Evolutionary conservation across 768 basidiomycete genomes (phyloP), one percentile per base, ranked within the genome.

Genomic region (Kwoniella mangroviensis): DNA sequence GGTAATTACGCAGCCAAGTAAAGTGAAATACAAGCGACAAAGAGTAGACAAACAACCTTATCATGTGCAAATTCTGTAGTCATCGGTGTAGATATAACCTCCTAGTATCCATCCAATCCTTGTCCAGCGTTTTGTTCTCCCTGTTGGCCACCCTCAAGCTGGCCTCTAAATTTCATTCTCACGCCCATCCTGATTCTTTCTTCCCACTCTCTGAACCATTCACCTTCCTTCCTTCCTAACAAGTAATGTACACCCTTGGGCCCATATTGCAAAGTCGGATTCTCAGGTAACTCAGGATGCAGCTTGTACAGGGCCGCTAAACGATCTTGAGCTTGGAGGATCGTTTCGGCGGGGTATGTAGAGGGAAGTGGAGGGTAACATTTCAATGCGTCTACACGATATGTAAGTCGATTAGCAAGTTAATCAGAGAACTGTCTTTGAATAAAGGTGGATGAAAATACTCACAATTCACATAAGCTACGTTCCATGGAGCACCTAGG

Each of bases 141-240:
- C 13, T n/a, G 54, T 22, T 22, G 34, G n/a, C 75, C 73, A 17
- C 71, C 73, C 49, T 71, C 58, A 51, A 79, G 41, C 57, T 75
- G 69, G 2, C 78, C 78, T 54, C 68, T 60, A 68, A 73, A 75
- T 52, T 73, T 67, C 69, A 73, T 70, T 55, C 72, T 74, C 19
- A 92, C 91, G 0, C 88, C 88, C 24, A 87, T 85, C 53, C 84
- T 85, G 64, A 94, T 91, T 0, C 88, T 85, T 26, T 85, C 85
- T 76, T 93, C 90, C 91, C 92, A 93, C 63, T 85, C 85, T 79
- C 86, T 87, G 80, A 92, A 90, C 92, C 92, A 94, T 71, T 90
- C 87, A 9, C 89, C 90, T 82, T 93, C 93, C 69, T 86, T 86
- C 66, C 88, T 76, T 5, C 92, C 92, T 1, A 88, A 76, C 72